Conservation (phyloP, 1,284 basidiomycete genomes). For the Ustilago vetiveriae region DNA sequence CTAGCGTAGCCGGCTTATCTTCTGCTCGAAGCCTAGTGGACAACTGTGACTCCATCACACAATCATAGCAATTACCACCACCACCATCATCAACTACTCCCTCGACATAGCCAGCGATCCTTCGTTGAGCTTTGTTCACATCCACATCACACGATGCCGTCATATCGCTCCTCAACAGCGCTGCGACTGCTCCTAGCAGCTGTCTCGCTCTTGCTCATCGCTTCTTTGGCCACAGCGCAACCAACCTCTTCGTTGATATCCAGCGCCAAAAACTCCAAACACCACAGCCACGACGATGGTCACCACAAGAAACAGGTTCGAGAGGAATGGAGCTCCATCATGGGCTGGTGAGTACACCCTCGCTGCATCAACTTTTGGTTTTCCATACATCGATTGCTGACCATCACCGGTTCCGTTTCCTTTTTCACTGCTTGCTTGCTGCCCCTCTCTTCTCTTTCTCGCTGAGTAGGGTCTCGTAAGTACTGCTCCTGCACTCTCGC, state of each 20-base stretch:
- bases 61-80: constrained; percentile 1
- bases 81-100: not conserved
- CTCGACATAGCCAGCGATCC: not conserved
- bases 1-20: constrained; percentile 2
- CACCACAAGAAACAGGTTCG: constrained; percentile 14
- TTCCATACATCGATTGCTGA: constrained; percentile 2
- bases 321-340: constrained; percentile 52
- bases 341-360: constrained; percentile 45
- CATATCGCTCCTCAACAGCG: constrained; percentile 15
- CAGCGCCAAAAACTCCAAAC: constrained; percentile 6
- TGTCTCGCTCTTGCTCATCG: constrained; percentile 26
- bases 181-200: constrained; percentile 22
- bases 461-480: constrained; percentile 46
- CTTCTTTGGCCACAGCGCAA: constrained; percentile 9
- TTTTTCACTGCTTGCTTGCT: constrained; percentile 10
- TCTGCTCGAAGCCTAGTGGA: too few species aligned
- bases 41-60: not conserved
- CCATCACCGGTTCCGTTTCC: not conserved
- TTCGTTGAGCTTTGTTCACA: not conserved
- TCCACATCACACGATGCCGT: constrained; percentile 8
- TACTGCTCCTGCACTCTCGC: not conserved
- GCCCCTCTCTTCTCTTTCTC: constrained; percentile 14
- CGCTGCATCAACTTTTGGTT: not conserved
- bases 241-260: constrained; percentile 12
- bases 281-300: constrained; percentile 11